Base-by-base conservation (phyloP, 768 basidiomycete genomes). In the Termitomyces sp. region DNA sequence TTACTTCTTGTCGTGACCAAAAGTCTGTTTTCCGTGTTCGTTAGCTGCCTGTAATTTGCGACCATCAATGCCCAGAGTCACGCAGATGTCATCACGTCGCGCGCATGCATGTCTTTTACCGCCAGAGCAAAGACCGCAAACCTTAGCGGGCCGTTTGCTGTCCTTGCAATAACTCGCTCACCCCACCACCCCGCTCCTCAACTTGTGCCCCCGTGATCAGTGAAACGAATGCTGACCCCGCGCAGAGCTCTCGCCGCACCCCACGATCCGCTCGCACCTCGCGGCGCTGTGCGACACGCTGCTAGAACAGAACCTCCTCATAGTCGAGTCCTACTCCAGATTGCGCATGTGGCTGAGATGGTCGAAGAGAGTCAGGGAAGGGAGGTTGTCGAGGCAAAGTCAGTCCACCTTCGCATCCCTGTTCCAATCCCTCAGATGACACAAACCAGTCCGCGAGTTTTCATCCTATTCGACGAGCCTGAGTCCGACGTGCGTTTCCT, bases 311-410 rank as follows among this genome's bases (percentile, higher is more conserved):
- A 99, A 99, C 71, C 77, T 99, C 8, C 77, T 98, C 36, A 95
- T 98, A 63, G 92, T 98, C 26, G 96, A 99, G 75, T 97, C 95
- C 1, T 99, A 96, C 72, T 91, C 88, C 12, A 98, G 74, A 83
- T 99, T 23, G 86, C 86, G 55, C 85, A 95, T 67, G 90, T 99
- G 18, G 96, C 96, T 68, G 88, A 91, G 55, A 64, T 67, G 12
- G 96, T 98, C 6, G 89, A 90, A 1, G 94, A 96, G 76, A 92
- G 89, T 1, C 95, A 96, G 75, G 92, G 89, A 14, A 75, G 91
- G 51, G 88, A 92, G 69, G 86, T 84, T 8, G 94, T 98, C 23
- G 95, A 98, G 74, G 83, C 87, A 23, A 98, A 97, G 94, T 95
- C 62, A 63, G 88, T 75, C 57, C n/a, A 6, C 9, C 32, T 33